Conservation (phyloP, 129 eudicot genomes). For the Saussurea involucrata region DNA sequence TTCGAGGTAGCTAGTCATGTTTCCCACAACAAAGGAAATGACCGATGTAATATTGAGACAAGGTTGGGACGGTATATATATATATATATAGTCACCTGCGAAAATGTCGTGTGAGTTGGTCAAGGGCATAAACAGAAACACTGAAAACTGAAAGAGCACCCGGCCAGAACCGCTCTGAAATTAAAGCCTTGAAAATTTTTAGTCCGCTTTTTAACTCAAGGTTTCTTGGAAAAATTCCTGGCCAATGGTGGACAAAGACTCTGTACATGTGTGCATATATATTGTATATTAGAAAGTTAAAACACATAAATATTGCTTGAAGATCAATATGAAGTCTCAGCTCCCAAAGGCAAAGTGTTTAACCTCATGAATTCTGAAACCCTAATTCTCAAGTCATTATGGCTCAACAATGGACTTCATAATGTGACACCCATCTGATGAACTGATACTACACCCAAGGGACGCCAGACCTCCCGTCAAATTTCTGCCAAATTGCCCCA, state of each 20-base stretch:
- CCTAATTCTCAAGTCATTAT: neutral
- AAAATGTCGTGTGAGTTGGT: neutral
- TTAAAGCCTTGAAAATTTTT: neutral
- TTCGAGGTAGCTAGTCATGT: too few relatives aligned
- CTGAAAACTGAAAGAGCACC: neutral
- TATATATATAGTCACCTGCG: neutral
- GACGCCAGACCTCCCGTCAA: neutral
- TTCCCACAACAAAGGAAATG: neutral
- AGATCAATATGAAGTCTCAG: neutral
- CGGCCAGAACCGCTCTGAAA: neutral
- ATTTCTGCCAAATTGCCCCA: neutral
- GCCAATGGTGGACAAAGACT: neutral
- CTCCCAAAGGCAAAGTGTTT: neutral
- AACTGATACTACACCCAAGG: neutral
- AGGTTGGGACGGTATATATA: neutral
- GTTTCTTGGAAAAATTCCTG: neutral
- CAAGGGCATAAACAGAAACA: neutral
- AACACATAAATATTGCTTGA: neutral
- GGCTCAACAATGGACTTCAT: neutral
- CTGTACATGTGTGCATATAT: neutral
- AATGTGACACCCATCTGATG: neutral
- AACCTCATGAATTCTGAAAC: neutral
- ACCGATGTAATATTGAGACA: neutral
- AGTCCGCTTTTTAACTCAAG: neutral
- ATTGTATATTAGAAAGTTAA: too few relatives aligned